Evolutionary conservation across 306 rosid genomes (phyloP).

Genomic region (Sicyos edulis): DNA sequence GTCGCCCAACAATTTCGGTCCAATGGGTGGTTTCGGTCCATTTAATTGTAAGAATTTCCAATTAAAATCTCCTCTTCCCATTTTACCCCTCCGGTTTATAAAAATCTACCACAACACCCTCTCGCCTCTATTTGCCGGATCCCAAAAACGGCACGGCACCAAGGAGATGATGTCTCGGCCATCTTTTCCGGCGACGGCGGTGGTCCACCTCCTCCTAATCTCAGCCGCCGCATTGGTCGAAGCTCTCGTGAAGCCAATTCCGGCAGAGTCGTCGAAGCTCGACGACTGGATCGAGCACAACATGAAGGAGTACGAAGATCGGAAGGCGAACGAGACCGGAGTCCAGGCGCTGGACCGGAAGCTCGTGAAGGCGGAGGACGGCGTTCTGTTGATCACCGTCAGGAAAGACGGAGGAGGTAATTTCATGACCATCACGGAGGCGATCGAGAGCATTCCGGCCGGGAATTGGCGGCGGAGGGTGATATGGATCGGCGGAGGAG

Average conservation of each 20-base stretch:
- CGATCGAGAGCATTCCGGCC: constrained; percentile 32
- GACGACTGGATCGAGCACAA: constrained; percentile 32
- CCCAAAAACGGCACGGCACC: too few relatives aligned
- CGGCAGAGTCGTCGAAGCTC: constrained; percentile 20
- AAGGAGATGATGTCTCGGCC: constrained; percentile 10
- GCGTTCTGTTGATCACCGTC: constrained; percentile 28
- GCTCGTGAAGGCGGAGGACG: constrained; percentile 6
- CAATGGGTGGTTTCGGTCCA: too few relatives aligned
- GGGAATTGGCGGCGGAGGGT: constrained; percentile 30
- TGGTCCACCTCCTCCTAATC: background rate
- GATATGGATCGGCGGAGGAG: constrained; percentile 32
- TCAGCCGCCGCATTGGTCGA: background rate
- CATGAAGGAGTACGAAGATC: constrained; percentile 20
- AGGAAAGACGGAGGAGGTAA: constrained; percentile 38
- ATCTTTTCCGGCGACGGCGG: background rate
- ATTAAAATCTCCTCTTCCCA: background rate
- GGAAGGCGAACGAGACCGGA: background rate
- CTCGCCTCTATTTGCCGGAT: background rate
- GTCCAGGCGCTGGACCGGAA: background rate
- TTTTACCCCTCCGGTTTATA: background rate
- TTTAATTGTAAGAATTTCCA: too few relatives aligned
- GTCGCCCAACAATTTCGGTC: too few relatives aligned
- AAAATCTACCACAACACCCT: background rate
- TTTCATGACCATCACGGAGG: constrained; percentile 35
- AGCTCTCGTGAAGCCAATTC: constrained; percentile 9